Evolutionary conservation across 148 eudicot species (phyloP), one percentile per base, ranked within the genome.

Genomic region (Rhododendron williamsianum): DNA sequence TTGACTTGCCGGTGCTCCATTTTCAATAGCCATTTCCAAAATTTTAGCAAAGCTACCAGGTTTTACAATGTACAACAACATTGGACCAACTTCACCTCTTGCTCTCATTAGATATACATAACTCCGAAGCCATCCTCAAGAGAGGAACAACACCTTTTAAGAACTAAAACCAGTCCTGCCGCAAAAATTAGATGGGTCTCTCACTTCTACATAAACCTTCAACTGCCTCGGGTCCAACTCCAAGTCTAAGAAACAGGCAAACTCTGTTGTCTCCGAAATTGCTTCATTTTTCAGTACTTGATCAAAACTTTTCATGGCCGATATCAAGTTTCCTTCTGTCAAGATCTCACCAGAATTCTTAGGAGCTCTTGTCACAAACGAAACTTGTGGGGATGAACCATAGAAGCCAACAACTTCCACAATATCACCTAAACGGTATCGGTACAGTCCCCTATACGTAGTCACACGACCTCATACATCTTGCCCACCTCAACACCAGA

Each of bases 361-460:
- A 81, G 93, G 93, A 84, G 93, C 93, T 83, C 93, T 87, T 87
- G 85, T 91, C 49, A 88, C 86, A 85, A 87, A 85, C 82, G 87
- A 85, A 49, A 90, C 82, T 81, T 85, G 81, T 7, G 90, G 93
- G 16, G 91, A 90, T 41, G 91, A 58, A 58, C 65, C 84, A 69
- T 88, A 81, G 78, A 91, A 91, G 19, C 93, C 91, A 41, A 91
- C 90, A 23, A 91, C 89, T 82, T 83, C 87, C 73, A 91, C 87
- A 27, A 89, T 73, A 87, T 89, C 91, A 81, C 93, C 93, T 83
- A 91, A 72, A 51, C 88, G 88, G 76, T 88, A 89, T 19, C 90
- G 86, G 38, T 89, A 91, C 33, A 89, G 56, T 46, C 91, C 90
- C 76, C 91, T 86, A 76, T 69, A 89, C 19, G 93, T 89, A 43